These are phyloP conservation scores for Fusarium oxysporum DNA, from an alignment of 2,329 filamentous ascomycete genomes.

Conservation along the genomic window DNA sequence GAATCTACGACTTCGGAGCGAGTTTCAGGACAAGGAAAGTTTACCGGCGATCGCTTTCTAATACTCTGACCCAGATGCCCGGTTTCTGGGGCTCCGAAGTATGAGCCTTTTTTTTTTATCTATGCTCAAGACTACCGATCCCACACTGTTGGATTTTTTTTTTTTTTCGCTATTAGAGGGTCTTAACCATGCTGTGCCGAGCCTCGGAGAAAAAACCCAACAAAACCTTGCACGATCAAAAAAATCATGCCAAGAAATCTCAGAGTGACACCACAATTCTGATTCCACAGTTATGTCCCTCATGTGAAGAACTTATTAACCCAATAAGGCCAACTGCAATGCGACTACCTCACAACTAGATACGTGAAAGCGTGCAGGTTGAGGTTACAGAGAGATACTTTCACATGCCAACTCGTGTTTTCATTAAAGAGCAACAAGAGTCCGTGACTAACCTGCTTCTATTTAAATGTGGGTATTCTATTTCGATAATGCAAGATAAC, in stretches of 20 bases:
- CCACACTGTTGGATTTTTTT: slow-evolving; percentile 17
- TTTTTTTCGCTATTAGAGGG: slow-evolving; percentile 10
- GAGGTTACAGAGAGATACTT: neutral
- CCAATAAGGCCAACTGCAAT: slow-evolving; percentile 13
- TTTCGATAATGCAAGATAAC: neutral
- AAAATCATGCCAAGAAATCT: slow-evolving; percentile 16
- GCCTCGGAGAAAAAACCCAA: slow-evolving; percentile 19
- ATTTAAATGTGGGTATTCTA: slow-evolving; percentile 1
- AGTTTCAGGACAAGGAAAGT: slow-evolving; percentile 39
- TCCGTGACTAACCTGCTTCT: neutral
- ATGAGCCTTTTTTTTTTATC: slow-evolving; percentile 6
- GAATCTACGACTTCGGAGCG: slow-evolving; percentile 34
- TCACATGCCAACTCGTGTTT: slow-evolving; percentile 18
- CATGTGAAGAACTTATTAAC: slow-evolving; percentile 13
- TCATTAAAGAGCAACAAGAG: neutral
- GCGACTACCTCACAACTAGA: neutral
- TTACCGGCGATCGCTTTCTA: slow-evolving; percentile 33
- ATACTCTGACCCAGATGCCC: slow-evolving; percentile 34
- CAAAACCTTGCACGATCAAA: slow-evolving; percentile 2
- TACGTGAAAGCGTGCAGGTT: neutral
- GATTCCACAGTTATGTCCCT: slow-evolving; percentile 5
- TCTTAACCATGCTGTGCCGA: slow-evolving; percentile 9
- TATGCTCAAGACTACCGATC: slow-evolving; percentile 21
- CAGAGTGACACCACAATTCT: slow-evolving; percentile 15
- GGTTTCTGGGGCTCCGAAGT: slow-evolving; percentile 27